Evolutionary conservation across 305 asterid genomes (phyloP), one percentile per base, ranked within the genome.

Genomic region (Rubia tinctorum): DNA sequence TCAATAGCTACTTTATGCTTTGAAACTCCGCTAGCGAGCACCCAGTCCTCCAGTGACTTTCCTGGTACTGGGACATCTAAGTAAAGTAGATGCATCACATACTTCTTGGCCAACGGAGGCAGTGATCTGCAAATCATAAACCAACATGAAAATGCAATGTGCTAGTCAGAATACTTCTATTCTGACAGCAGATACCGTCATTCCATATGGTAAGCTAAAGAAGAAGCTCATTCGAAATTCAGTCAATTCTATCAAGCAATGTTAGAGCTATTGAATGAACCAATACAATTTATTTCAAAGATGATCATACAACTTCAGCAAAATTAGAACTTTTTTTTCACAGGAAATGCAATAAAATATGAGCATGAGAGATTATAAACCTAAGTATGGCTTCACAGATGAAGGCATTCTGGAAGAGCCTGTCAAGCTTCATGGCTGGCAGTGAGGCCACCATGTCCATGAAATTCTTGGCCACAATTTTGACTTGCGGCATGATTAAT

Each of bases 371-470:
- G 51, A 20, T 20, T 55, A 37, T 14, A n/a, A 61, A 83, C 87
- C 87, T 81, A 86, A 94, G 93, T 70, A 94, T 91, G 71, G 99
- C 96, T 82, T 91, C 93, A 78, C 99, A 92, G 69, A 92, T 92
- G 86, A 92, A 94, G 25, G 97, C 85, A 77, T 90, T 94, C 34
- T 90, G 89, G 75, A 90, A 94, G 72, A 94, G 97, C 80, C 80
- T 87, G 84, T 95, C 97, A 13, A 95, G 98, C 80, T 95, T 95
- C 82, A 83, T 17, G 2, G 95, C 89, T 44, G 99, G 98, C 88
- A 95, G 76, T 56, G 98, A 95, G 69, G 98, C 96, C 88, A 90
- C 98, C 97, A 95, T 95, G 82, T 95, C 99, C 99, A 92, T 90
- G 78, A 95, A 95, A 76, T 95, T 95, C 78, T 86, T 90, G 9